phyloP scores from a whole-genome alignment of 208 protist genomes.

The Angomonas deanei region DNA sequence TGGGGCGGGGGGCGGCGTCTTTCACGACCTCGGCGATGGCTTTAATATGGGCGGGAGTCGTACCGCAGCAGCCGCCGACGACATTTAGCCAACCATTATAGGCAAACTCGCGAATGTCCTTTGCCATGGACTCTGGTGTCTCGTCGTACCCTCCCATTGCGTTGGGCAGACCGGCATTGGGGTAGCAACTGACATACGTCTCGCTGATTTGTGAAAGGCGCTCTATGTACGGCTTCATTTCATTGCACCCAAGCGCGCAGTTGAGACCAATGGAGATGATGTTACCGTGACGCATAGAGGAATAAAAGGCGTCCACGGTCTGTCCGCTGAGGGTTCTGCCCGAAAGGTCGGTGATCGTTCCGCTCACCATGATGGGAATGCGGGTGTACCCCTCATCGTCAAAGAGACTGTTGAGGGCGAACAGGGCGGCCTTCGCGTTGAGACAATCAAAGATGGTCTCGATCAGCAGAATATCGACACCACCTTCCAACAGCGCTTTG shows the following conservation, averaged over 20 bases:
- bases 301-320: conserved; percentile 94
- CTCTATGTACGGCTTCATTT: conserved; percentile 61
- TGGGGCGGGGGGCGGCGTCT: conserved; percentile 22
- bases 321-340: conserved; percentile 97
- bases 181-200: conserved; percentile 59
- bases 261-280: conserved; percentile 93
- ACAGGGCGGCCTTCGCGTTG: conserved; percentile 92
- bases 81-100: conserved; percentile 53
- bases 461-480: conserved; percentile 93
- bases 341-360: conserved; percentile 90
- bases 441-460: conserved; percentile 95
- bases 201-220: conserved; percentile 45
- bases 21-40: conserved; percentile 42
- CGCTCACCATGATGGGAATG: conserved; percentile 83
- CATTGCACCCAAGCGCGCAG: conserved; percentile 85
- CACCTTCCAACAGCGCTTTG: conserved; percentile 89
- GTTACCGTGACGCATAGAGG: conserved; percentile 77
- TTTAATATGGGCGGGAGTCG: conserved; percentile 60
- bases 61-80: conserved; percentile 75
- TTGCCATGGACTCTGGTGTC: conserved; percentile 61
- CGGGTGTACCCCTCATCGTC: conserved; percentile 52
- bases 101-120: conserved; percentile 44
- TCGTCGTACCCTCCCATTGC: conserved; percentile 73
- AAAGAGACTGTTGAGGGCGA: conserved; percentile 89
- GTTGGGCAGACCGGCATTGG: conserved; percentile 79